Percentiles rank a stretch among this genome's conserved stretches.
These are phyloP conservation scores for Cytospora paraplurivora DNA, from an alignment of 2,329 filamentous ascomycete genomes.

Conservation along the genomic window DNA sequence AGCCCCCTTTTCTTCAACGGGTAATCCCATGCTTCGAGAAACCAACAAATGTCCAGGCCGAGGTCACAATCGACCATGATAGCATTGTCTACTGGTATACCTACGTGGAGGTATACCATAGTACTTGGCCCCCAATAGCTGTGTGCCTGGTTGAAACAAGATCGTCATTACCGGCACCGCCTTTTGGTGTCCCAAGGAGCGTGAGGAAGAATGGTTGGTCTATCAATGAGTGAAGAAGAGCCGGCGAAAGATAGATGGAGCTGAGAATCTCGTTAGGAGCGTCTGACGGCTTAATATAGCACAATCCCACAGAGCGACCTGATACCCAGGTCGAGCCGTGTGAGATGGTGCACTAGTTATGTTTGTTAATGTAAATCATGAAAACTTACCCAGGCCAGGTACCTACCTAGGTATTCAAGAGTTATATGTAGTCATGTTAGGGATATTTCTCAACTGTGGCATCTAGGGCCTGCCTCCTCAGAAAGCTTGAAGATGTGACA, in stretches of 20 bases:
- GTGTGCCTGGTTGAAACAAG: slow-evolving; percentile 21
- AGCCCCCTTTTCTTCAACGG: slow-evolving; percentile 21
- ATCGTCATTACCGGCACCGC: slow-evolving; percentile 18
- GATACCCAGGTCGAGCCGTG: not conserved
- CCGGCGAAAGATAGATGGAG: not conserved
- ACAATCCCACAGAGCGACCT: not conserved
- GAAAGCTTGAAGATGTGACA: no score
- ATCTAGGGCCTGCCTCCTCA: no score
- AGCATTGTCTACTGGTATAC: not conserved
- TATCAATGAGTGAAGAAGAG: not conserved
- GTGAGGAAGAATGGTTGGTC: not conserved
- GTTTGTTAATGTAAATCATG: not conserved
- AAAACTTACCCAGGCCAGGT: not conserved
- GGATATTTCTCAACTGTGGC: no score
- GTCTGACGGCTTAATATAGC: not conserved
- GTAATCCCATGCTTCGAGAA: slow-evolving; percentile 7
- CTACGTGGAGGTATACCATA: not conserved
- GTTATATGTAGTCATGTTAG: no score
- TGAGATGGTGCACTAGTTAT: not conserved
- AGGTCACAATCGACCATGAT: not conserved
- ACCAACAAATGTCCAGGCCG: not conserved
- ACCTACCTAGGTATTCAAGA: not conserved
- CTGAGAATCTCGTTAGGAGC: not conserved
- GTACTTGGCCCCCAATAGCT: slow-evolving; percentile 1
- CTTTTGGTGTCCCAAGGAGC: slow-evolving; percentile 20